Conservation (phyloP, 129 eudicot genomes). For the Ambrosia artemisiifolia region DNA sequence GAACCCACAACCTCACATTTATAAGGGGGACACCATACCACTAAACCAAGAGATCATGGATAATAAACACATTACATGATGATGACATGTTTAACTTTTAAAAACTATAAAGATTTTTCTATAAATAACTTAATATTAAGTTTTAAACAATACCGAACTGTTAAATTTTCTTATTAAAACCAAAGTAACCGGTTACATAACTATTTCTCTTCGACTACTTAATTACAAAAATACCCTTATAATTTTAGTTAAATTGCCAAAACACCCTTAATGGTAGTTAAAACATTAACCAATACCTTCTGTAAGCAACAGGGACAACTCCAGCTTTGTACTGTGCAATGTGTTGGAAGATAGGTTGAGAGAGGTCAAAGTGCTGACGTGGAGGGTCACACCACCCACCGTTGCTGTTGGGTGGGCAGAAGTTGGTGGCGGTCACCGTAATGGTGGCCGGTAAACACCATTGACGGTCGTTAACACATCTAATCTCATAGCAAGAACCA, state of each 20-base stretch:
- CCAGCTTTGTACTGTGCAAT: conserved; percentile 87
- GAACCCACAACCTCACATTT: too few relatives aligned
- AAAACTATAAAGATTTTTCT: too few relatives aligned
- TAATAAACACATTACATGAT: too few relatives aligned
- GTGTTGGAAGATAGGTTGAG: conserved; percentile 83
- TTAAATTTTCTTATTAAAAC: too few relatives aligned
- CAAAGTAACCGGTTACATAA: too few relatives aligned
- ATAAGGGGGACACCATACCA: too few relatives aligned
- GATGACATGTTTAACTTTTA: too few relatives aligned
- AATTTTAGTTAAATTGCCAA: not conserved
- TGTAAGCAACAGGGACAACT: conserved; percentile 80
- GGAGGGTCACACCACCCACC: conserved; percentile 99
- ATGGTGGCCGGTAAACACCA: conserved; percentile 78
- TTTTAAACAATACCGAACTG: too few relatives aligned
- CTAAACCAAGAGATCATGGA: too few relatives aligned
- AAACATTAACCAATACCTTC: conserved; percentile 44
- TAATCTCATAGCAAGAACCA: conserved; percentile 76
- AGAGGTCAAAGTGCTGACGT: conserved; percentile 75
- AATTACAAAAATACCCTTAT: too few relatives aligned
- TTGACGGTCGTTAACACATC: conserved; percentile 47
- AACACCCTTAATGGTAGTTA: not conserved
- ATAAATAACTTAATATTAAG: too few relatives aligned
- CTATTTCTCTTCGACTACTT: too few relatives aligned
- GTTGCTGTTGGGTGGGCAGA: conserved; percentile 86
- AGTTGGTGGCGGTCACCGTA: conserved; percentile 86